Base-by-base conservation (phyloP, 805 yeast genomes). In the Teunomyces aglyptinius region DNA sequence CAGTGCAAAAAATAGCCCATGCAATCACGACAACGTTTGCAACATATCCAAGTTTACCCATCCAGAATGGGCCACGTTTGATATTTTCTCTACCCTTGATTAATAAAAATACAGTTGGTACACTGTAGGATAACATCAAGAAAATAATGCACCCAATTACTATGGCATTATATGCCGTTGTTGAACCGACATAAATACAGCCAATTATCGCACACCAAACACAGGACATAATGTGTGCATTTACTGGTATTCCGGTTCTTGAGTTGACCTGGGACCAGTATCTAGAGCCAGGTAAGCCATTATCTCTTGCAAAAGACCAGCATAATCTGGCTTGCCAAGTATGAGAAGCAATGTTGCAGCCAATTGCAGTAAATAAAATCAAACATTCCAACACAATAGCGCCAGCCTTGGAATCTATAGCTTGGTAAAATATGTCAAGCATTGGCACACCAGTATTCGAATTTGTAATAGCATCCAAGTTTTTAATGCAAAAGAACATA, bases 291-390 rank as follows among this genome's bases (percentile, higher is more conserved):
- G 83, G 82, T 47, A 81, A 64, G 31, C 85, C 86, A 40, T 80
- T 75, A 57, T 83, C 88, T 63, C 87, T 72, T 3, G 87, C 73
- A 55, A 83, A 80, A 6, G 87, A 80, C 86, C 87, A 85, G 50
- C 83, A 70, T 42, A 82, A 69, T 54, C 89, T 71, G 19, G 85
- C 81, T 57, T 80, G 84, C 86, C 87, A 82, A 8, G 88, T 81
- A 52, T 80, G 83, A 13, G 81, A 76, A 6, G 84, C 76, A 55
- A 81, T 75, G 52, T 76, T 77, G 63, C 86, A 79, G 42, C 83
- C 81, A 46, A 77, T 57, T 13, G 84, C 85, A 6, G 85, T 77
- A 10, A 75, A 51, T 38, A 81, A 65, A 41, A 82, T 67, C 52
- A 81, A 60, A 7, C 70, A 57, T 44, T 76, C 80, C 49, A 84